Percentiles rank a stretch among this genome's conserved stretches.
Evolutionary conservation across 2,329 filamentous ascomycete genomes (phyloP).

Genomic region (Xenoacremonium recifei): DNA sequence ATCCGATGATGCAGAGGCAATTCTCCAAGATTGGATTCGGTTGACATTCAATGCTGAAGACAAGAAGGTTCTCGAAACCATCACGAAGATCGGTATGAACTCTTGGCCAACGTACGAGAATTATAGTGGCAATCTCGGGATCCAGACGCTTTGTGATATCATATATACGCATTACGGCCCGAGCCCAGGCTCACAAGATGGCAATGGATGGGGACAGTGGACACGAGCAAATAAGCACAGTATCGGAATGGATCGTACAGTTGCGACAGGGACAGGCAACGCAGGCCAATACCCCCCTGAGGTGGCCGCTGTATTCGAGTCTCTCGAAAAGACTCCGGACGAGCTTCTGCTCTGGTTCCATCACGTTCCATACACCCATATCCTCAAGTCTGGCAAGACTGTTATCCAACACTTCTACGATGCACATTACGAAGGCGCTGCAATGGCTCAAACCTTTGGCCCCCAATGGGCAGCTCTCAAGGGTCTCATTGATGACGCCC

Average conservation of each 20-base stretch:
- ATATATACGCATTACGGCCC: too few species aligned
- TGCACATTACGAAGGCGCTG: constrained; percentile 59
- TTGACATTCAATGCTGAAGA: too few species aligned
- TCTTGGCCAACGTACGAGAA: too few species aligned
- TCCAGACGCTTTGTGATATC: too few species aligned
- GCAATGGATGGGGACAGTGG: constrained; percentile 69
- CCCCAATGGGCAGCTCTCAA: constrained; percentile 52
- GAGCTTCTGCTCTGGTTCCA: constrained; percentile 73
- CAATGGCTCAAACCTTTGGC: constrained; percentile 59
- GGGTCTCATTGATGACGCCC: constrained; percentile 57
- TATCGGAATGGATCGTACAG: constrained; percentile 72
- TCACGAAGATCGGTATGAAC: too few species aligned
- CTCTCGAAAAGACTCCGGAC: constrained; percentile 62
- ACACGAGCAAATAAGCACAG: constrained; percentile 58
- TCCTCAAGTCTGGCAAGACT: constrained; percentile 61
- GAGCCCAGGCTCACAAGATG: constrained; percentile 64
- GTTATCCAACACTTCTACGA: constrained; percentile 68
- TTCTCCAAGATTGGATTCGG: too few species aligned
- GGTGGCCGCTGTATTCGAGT: constrained; percentile 57
- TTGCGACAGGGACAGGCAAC: constrained; percentile 64
- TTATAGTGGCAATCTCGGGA: too few species aligned
- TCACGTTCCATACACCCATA: constrained; percentile 66
- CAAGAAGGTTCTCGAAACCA: too few species aligned
- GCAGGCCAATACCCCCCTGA: constrained; percentile 65
- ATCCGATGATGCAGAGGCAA: too few species aligned